A percentile compares a stretch with the other conserved stretches of the same genome.
Evolutionary conservation across 1,139 yeast species (phyloP).

Genomic region (Hyphopichia khmerensis): DNA sequence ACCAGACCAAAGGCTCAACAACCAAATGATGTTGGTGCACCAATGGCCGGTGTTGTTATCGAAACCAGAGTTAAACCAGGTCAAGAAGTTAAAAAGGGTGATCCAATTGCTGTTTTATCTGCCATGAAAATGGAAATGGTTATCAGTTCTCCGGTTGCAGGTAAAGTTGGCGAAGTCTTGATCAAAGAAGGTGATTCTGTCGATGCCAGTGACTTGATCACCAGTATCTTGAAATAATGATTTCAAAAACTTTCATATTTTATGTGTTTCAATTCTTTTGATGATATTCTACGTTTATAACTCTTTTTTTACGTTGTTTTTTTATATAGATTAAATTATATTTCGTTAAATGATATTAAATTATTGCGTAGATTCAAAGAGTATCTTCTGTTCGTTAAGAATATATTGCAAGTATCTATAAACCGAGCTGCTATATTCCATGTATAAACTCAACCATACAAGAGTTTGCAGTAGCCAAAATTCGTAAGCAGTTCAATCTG

Average conservation of each 20-base stretch:
- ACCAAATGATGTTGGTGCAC: slow-evolving; percentile 95
- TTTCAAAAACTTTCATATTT: neutral
- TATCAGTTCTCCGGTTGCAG: slow-evolving; percentile 86
- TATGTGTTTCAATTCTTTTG: neutral
- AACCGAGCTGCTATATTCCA: too few species aligned
- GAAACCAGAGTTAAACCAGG: slow-evolving; percentile 91
- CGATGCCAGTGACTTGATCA: slow-evolving; percentile 83
- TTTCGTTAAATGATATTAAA: neutral
- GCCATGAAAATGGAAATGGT: slow-evolving; percentile 99
- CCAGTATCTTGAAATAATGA: slow-evolving; percentile 30
- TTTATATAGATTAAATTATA: neutral
- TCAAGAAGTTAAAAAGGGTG: slow-evolving; percentile 91
- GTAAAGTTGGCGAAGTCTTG: slow-evolving; percentile 71
- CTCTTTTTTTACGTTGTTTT: neutral
- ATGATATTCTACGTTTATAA: neutral
- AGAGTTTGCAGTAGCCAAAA: too few species aligned
- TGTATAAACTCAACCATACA: too few species aligned
- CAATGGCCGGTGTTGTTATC: slow-evolving; percentile 98
- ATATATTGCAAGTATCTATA: too few species aligned
- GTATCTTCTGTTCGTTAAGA: too few species aligned
- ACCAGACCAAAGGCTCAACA: slow-evolving; percentile 91
- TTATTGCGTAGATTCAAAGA: too few species aligned
- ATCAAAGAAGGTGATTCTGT: slow-evolving; percentile 93
- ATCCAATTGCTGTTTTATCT: slow-evolving; percentile 87
- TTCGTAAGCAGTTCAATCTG: too few species aligned